Evolutionary conservation across 257 asterid genomes (phyloP).

Genomic region (Nicotiana sylvestris): DNA sequence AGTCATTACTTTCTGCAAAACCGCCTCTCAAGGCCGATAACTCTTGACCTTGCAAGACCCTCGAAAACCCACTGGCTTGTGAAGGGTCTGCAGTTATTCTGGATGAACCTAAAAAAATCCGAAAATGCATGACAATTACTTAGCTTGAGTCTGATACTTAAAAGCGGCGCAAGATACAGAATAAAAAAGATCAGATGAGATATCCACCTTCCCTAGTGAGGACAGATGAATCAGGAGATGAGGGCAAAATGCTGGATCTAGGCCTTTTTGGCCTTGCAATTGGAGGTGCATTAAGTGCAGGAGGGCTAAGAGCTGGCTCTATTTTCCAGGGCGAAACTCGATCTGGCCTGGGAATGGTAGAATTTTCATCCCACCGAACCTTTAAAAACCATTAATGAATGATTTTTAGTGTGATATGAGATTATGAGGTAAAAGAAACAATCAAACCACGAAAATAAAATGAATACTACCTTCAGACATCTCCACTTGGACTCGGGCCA

Average conservation of each 20-base stretch:
- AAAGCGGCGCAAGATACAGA: not conserved
- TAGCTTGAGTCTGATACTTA: not conserved
- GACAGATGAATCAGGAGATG: conserved; percentile 76
- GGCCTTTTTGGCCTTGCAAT: conserved; percentile 75
- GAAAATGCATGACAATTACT: conserved; percentile 11
- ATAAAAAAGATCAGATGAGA: not conserved
- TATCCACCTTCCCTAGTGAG: conserved; percentile 78
- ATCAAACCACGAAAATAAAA: not conserved
- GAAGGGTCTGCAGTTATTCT: conserved; percentile 69
- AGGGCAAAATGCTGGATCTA: conserved; percentile 56
- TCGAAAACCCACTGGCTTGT: conserved; percentile 55
- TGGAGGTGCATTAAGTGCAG: conserved; percentile 79
- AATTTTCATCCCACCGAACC: conserved; percentile 98
- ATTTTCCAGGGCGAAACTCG: conserved; percentile 96
- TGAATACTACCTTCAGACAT: conserved; percentile 65
- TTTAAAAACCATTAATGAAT: conserved; percentile 18
- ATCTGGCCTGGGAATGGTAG: conserved; percentile 81
- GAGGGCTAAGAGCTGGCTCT: conserved; percentile 86
- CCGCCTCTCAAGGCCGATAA: conserved; percentile 67
- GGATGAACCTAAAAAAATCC: conserved; percentile 44
- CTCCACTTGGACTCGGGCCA: conserved; percentile 97
- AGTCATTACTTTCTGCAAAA: conserved; percentile 57
- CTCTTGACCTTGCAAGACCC: conserved; percentile 99
- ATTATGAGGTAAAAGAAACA: not conserved
- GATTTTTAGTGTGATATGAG: conserved; percentile 1